Evolutionary conservation across 2,329 filamentous ascomycete genomes (phyloP), one percentile per base, ranked within the genome.

Genomic region (Colletotrichum melonis): DNA sequence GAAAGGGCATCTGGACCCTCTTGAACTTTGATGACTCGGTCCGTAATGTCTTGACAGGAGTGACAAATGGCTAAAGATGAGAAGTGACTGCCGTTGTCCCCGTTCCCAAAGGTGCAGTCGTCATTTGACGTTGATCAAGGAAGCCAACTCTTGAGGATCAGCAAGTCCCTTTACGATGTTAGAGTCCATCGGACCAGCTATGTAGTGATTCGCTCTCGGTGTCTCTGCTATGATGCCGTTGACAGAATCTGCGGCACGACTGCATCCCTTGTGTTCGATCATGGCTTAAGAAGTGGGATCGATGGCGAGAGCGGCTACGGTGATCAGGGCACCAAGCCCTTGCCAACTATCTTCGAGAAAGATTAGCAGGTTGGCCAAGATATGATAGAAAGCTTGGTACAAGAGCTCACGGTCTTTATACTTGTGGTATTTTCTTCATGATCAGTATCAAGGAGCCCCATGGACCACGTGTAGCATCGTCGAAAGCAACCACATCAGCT

Each of bases 221-320:
- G 24, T 16, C 22, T 52, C 49, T 52, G n/a, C 49, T 16, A 52
- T 30, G 11, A 35, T 2, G 12, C n/a, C 19, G 11, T 12, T 9
- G 42, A 35, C 56, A 5, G 19, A 26, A 6, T 7, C 19, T 19
- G 38, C 28, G 12, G 55, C 16, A 9, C 3, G 2, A n/a, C 7
- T 14, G 56, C 65, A 67, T n/a, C 24, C 19, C 2, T 26, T 49
- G 22, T 62, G 65, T 12, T 60, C 38, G 12, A 67, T 30, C 56
- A 67, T 67, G 35, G 56, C 56, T 32, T 67, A 56, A 22, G 56
- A 67, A 42, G 62, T 30, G 11, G 65, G 65, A 49, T 67, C 42
- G 38, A 67, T 58, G 11, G 55, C 65, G n/a, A 67, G 35, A 11
- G 56, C 65, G 3, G 56, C 56, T 16, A 67, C 42, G 19, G 65